phyloP scores from a whole-genome alignment of 441 rosid species.

The Isatis lusitanica region DNA sequence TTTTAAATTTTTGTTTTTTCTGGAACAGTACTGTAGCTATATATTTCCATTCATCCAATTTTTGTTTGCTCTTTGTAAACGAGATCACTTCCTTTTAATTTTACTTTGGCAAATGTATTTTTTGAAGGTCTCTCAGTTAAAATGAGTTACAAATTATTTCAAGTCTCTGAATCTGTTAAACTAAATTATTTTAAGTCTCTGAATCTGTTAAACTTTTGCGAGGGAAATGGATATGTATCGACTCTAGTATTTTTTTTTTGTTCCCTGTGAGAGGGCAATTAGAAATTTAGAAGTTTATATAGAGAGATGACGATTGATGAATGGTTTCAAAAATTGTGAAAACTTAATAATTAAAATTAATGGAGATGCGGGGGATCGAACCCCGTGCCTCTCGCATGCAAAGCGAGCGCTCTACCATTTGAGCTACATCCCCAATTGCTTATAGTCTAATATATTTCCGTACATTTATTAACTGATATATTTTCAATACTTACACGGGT shows the following conservation, averaged over 20 bases:
- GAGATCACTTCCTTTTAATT: constrained; percentile 2
- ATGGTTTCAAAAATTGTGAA: not conserved
- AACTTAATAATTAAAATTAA: not conserved
- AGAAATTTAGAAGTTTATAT: not conserved
- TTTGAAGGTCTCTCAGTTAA: not conserved
- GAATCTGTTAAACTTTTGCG: not conserved
- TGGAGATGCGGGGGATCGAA: constrained; percentile 95
- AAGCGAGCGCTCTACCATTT: constrained; percentile 99
- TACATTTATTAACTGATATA: no score
- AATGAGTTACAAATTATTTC: not conserved
- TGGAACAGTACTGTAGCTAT: constrained; percentile 18
- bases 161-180: no score
- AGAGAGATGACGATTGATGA: not conserved
- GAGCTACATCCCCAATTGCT: constrained; percentile 85
- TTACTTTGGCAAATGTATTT: constrained; percentile 13
- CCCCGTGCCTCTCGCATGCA: constrained; percentile 99
- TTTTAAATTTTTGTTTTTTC: constrained; percentile 1
- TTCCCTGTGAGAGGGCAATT: not conserved
- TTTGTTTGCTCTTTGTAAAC: constrained; percentile 30
- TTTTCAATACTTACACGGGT: no score
- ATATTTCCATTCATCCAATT: constrained; percentile 34
- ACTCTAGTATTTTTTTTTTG: no score
- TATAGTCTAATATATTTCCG: not conserved
- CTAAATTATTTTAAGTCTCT: not conserved
- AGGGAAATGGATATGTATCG: not conserved